Percentiles rank a stretch among this genome's conserved stretches.
Conservation (phyloP, 140 eudicot species). For the Anethum foeniculum region DNA sequence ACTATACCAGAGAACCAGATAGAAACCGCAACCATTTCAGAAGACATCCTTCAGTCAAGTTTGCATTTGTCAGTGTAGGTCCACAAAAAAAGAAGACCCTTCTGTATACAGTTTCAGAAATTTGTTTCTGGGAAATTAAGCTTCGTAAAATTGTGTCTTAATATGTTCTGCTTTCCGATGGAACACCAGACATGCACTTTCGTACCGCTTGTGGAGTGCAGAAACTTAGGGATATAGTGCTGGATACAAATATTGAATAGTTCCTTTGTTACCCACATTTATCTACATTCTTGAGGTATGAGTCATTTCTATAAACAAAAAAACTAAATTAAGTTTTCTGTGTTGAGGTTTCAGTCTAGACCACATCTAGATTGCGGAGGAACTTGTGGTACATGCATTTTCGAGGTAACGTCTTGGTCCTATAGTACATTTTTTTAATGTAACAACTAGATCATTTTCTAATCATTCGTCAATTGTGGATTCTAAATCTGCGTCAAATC, state of each 20-base stretch:
- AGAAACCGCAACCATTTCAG: conserved; percentile 24
- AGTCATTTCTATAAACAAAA: background rate
- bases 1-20: conserved; percentile 29
- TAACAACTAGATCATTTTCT: background rate
- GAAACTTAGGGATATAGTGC: conserved; percentile 85
- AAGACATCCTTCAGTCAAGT: conserved; percentile 48
- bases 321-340: background rate
- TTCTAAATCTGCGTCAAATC: no score
- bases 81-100: background rate
- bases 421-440: background rate
- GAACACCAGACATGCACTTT: conserved; percentile 83
- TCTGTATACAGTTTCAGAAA: background rate
- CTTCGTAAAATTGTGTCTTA: conserved; percentile 12
- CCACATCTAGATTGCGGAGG: conserved; percentile 83
- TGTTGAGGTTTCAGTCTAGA: conserved; percentile 46
- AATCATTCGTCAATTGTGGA: background rate
- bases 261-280: background rate
- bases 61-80: conserved; percentile 77
- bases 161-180: conserved; percentile 87
- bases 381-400: conserved; percentile 83
- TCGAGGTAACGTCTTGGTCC: conserved; percentile 48
- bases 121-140: background rate
- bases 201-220: conserved; percentile 73
- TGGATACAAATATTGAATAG: conserved; percentile 63
- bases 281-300: background rate